These are phyloP conservation scores for Trametes cubensis DNA, from an alignment of 768 basidiomycete species.

Conservation along the genomic window DNA sequence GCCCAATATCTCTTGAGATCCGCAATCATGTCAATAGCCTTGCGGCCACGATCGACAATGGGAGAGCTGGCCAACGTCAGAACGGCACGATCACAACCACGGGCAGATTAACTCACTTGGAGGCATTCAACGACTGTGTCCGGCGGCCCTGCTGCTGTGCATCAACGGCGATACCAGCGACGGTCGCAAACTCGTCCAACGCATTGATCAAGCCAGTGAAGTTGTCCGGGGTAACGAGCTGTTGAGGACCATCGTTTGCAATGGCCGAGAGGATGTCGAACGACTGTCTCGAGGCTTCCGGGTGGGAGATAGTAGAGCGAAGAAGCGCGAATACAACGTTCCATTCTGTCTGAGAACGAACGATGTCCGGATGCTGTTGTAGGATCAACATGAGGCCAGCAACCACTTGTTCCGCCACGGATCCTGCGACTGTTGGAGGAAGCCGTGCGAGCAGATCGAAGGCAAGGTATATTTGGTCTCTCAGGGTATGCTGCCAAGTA, in stretches of 20 bases:
- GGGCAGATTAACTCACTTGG: conserved; percentile 24
- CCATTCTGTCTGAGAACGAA: conserved; percentile 96
- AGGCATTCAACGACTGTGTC: conserved; percentile 30
- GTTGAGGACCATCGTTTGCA: conserved; percentile 60
- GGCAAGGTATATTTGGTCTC: conserved; percentile 94
- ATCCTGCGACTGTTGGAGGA: conserved; percentile 71
- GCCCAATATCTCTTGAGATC: conserved; percentile 70
- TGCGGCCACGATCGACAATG: conserved; percentile 76
- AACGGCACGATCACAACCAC: neutral
- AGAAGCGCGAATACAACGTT: conserved; percentile 88
- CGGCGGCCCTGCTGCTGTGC: conserved; percentile 49
- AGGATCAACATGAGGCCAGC: conserved; percentile 80
- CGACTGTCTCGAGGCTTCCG: conserved; percentile 84
- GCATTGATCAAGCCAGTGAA: conserved; percentile 77
- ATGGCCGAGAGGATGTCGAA: conserved; percentile 77
- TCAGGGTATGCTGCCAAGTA: conserved; percentile 63
- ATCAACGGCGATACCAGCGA: conserved; percentile 64
- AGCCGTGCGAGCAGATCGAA: conserved; percentile 87
- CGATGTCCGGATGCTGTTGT: conserved; percentile 72
- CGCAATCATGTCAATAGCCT: conserved; percentile 79
- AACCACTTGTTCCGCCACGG: conserved; percentile 90
- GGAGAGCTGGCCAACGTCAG: conserved; percentile 56
- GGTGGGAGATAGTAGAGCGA: conserved; percentile 80
- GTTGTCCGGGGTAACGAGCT: conserved; percentile 74
- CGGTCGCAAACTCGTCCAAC: conserved; percentile 84